Evolutionary conservation across 2,329 filamentous ascomycete species (phyloP).

Genomic region (Pyrenophora graminea): DNA sequence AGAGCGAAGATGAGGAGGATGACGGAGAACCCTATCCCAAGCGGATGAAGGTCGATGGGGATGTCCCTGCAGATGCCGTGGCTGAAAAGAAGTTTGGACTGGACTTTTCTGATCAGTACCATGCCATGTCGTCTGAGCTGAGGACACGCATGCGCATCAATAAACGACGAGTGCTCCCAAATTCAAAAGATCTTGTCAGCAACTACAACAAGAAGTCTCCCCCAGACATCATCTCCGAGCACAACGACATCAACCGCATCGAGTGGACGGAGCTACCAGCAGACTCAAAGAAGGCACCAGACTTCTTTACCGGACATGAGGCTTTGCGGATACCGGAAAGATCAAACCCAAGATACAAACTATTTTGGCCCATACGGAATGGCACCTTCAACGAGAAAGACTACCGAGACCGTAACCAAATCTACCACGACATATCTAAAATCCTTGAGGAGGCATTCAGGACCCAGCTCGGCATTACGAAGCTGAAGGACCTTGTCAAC

Average conservation of each 20-base stretch:
- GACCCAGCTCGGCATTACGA: conserved; percentile 77
- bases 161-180: conserved; percentile 94
- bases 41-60: conserved; percentile 63
- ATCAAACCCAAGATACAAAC: conserved; percentile 84
- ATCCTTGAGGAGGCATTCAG: conserved; percentile 86
- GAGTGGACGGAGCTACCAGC: conserved; percentile 87
- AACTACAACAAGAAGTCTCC: conserved; percentile 89
- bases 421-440: conserved; percentile 85
- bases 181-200: conserved; percentile 91
- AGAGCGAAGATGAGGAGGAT: conserved; percentile 82
- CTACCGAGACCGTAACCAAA: conserved; percentile 76
- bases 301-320: conserved; percentile 79
- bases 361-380: conserved; percentile 87
- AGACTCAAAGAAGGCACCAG: conserved; percentile 64
- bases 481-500: conserved; percentile 80
- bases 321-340: conserved; percentile 87
- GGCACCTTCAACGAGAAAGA: conserved; percentile 91
- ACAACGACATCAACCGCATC: conserved; percentile 91
- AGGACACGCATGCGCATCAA: conserved; percentile 90
- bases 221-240: conserved; percentile 85
- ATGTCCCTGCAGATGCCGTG: conserved; percentile 62
- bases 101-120: conserved; percentile 70
- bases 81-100: conserved; percentile 85
- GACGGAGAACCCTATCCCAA: conserved; percentile 78
- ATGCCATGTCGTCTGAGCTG: conserved; percentile 81